Conservation (phyloP, 2,329 filamentous ascomycete species). For the Diaporthe citrichinensis region DNA sequence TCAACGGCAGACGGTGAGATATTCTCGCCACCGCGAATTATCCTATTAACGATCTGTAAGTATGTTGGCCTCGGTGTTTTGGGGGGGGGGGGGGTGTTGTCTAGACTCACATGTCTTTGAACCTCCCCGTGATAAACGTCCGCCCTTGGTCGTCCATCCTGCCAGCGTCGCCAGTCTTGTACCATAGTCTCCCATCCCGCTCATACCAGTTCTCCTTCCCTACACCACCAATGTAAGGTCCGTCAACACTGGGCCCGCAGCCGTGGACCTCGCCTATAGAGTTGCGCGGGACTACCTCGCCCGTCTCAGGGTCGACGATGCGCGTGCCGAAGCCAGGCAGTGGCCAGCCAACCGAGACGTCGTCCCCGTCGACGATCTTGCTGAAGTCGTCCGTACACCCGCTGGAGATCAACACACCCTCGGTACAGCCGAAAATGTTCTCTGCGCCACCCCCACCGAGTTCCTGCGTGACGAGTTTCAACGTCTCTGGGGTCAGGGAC, state of each 20-base stretch:
- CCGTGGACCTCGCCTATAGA: slow-evolving; percentile 26
- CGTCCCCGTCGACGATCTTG: slow-evolving; percentile 23
- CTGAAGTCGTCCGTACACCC: slow-evolving; percentile 15
- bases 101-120: slow-evolving; percentile 34
- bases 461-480: slow-evolving; percentile 4
- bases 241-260: slow-evolving; percentile 25
- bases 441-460: slow-evolving; percentile 20
- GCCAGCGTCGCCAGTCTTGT: slow-evolving; percentile 32
- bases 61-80: not conserved
- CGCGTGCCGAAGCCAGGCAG: slow-evolving; percentile 8
- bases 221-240: slow-evolving; percentile 32
- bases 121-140: slow-evolving; percentile 22
- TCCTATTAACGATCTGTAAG: not conserved
- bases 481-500: not conserved
- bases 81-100: not conserved
- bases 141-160: slow-evolving; percentile 29
- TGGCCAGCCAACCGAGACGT: slow-evolving; percentile 30
- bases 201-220: slow-evolving; percentile 37
- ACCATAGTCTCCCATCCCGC: slow-evolving; percentile 28
- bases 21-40: slow-evolving; percentile 36
- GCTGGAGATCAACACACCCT: not conserved
- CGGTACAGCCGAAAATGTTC: slow-evolving; percentile 32
- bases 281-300: slow-evolving; percentile 18
- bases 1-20: slow-evolving; percentile 33
- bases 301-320: slow-evolving; percentile 32